Conservation (phyloP, 345 rosid genomes). For the Combretum micranthum region DNA sequence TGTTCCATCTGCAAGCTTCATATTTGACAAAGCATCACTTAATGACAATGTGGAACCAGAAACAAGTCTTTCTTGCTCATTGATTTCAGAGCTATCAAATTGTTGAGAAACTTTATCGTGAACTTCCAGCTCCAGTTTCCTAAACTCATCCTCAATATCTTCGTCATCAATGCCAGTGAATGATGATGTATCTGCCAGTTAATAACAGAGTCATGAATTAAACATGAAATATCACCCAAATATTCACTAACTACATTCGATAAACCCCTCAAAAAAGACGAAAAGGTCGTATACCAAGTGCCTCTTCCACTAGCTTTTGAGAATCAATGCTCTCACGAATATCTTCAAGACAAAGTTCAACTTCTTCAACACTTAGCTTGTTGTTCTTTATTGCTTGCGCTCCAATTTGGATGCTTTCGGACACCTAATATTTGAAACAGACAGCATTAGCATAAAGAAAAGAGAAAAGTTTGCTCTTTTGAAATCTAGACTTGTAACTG, state of each 20-base stretch:
- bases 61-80: constrained; percentile 15
- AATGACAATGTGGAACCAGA: constrained; percentile 35
- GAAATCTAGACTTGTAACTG: too few species aligned
- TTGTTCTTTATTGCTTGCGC: constrained; percentile 63
- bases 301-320: constrained; percentile 63
- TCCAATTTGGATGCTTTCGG: constrained; percentile 79
- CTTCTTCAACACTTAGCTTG: constrained; percentile 66
- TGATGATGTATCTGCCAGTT: constrained; percentile 39
- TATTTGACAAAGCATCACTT: constrained; percentile 44
- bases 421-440: constrained; percentile 38
- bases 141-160: constrained; percentile 67
- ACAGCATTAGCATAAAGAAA: constrained; percentile 1
- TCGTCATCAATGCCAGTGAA: constrained; percentile 53
- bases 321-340: constrained; percentile 60
- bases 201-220: constrained; percentile 11
- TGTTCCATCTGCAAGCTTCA: constrained; percentile 39
- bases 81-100: background rate
- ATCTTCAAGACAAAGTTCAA: constrained; percentile 65
- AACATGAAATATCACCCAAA: background rate
- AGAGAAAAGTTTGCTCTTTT: background rate
- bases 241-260: too few species aligned
- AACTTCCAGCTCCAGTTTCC: constrained; percentile 55
- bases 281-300: constrained; percentile 40
- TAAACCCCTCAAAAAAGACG: background rate
- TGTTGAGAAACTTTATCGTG: constrained; percentile 27